Conservation (phyloP, 371 early-diverging fungal species). For the Mortierella sp. region DNA sequence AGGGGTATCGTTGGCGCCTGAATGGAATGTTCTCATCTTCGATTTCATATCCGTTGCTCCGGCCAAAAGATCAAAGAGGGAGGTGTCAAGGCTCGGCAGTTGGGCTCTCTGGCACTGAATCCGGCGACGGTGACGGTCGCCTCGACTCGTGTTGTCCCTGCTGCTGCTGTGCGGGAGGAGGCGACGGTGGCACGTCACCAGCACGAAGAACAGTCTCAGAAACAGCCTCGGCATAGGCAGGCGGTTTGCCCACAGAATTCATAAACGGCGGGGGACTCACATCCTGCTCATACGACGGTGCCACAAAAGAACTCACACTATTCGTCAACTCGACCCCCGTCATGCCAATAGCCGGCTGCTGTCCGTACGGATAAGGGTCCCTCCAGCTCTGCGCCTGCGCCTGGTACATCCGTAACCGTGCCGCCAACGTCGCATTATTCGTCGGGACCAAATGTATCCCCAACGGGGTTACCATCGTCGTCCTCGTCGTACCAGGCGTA, state of each 20-base stretch:
- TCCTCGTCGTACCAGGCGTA: background rate
- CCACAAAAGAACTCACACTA: constrained; percentile 29
- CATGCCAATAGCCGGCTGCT: background rate
- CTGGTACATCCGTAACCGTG: constrained; percentile 32
- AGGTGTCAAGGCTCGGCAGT: background rate
- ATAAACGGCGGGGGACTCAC: constrained; percentile 45
- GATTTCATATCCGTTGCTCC: background rate
- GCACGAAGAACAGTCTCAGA: background rate
- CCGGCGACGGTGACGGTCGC: background rate
- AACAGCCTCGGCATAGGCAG: constrained; percentile 25
- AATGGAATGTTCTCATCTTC: too few relatives aligned
- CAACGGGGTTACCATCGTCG: constrained; percentile 2
- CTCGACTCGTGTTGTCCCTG: background rate
- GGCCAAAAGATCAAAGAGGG: background rate
- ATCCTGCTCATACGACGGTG: constrained; percentile 37
- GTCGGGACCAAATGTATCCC: constrained; percentile 20
- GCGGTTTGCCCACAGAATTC: constrained; percentile 27
- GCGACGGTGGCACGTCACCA: background rate
- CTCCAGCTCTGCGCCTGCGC: constrained; percentile 10
- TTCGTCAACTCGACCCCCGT: background rate
- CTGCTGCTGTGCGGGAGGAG: background rate
- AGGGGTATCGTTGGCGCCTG: background rate
- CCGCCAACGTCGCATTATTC: constrained; percentile 33
- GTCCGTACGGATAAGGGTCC: constrained; percentile 24
- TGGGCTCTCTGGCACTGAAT: background rate